phyloP scores from a whole-genome alignment of 495 filamentous ascomycete genomes.

The Talaromyces stipitatus region DNA sequence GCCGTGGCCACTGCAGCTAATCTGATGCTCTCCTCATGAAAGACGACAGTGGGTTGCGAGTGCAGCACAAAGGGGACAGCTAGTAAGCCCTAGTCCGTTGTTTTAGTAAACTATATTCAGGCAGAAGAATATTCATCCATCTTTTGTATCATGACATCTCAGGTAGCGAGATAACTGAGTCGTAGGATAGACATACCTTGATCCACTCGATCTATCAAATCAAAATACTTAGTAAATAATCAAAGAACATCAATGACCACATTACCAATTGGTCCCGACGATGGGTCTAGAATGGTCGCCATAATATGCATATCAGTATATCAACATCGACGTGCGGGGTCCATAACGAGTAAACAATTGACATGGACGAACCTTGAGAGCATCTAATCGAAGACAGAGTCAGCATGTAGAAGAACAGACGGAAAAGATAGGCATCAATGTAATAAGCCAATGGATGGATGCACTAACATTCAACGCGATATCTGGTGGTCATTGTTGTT shows the following conservation, averaged over 20 bases:
- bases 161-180: neutral
- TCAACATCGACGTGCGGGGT: neutral
- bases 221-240: slow-evolving; percentile 6
- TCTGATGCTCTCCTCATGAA: slow-evolving; percentile 42
- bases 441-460: slow-evolving; percentile 5
- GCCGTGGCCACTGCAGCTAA: slow-evolving; percentile 49
- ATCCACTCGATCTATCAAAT: slow-evolving; percentile 57
- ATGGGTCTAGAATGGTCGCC: slow-evolving; percentile 49
- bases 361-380: slow-evolving; percentile 53
- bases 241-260: neutral
- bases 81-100: slow-evolving; percentile 65
- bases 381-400: slow-evolving; percentile 49
- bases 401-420: slow-evolving; percentile 2
- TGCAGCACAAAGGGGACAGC: slow-evolving; percentile 96
- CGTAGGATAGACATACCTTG: slow-evolving; percentile 37
- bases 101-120: neutral
- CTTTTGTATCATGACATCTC: neutral
- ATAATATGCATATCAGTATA: neutral
- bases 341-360: neutral
- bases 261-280: slow-evolving; percentile 77
- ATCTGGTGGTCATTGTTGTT: slow-evolving; percentile 72
- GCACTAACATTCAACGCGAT: slow-evolving; percentile 76
- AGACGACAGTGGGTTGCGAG: slow-evolving; percentile 83
- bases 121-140: slow-evolving; percentile 4
- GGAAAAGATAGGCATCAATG: slow-evolving; percentile 6